Evolutionary conservation across 163 green algal species (phyloP), one percentile per base, ranked within the genome.

Genomic region (Scenedesmus sp.): DNA sequence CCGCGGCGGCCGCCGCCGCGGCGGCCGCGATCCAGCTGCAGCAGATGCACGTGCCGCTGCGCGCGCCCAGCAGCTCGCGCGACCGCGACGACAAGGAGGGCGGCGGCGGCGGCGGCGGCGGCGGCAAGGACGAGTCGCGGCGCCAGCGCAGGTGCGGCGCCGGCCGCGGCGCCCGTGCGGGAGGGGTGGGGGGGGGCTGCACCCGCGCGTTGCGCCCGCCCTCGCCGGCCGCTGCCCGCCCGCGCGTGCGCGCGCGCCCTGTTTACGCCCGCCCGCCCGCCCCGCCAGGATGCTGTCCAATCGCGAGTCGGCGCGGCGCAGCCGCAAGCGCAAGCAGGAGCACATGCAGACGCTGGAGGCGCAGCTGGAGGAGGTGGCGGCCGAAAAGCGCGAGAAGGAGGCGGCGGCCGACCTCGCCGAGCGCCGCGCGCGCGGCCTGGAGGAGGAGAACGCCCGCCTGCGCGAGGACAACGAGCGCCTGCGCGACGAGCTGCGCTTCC

Each of bases 211-310:
- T n/a, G n/a, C n/a, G n/a, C n/a, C n/a, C n/a, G n/a, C n/a, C n/a
- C n/a, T n/a, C n/a, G n/a, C n/a, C n/a, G n/a, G n/a, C n/a, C n/a
- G n/a, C n/a, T n/a, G n/a, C n/a, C n/a, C n/a, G n/a, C n/a, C n/a
- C n/a, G n/a, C n/a, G n/a, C n/a, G n/a, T n/a, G n/a, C n/a, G 39
- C 10, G 39, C 39, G 39, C 39, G 39, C 39, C 39, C 39, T 47
- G 39, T 10, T 47, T 15, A 47, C 39, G 39, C 39, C 39, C 39
- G 39, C 39, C 39, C 7, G 7, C 39, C 39, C 78, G 83, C 24
- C 78, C 77, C 3, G 66, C 85, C 28, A 94, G 94, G 65, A 98
- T 98, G 94, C 75, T 97, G 36, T 94, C 85, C 42, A 98, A 98
- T 67, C 85, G 94, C 15, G 94, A 98, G 84, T 95, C 88, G 53